Base-by-base conservation (phyloP, 352 stramenopile genomes). In the Peronosclerospora sorghi region DNA sequence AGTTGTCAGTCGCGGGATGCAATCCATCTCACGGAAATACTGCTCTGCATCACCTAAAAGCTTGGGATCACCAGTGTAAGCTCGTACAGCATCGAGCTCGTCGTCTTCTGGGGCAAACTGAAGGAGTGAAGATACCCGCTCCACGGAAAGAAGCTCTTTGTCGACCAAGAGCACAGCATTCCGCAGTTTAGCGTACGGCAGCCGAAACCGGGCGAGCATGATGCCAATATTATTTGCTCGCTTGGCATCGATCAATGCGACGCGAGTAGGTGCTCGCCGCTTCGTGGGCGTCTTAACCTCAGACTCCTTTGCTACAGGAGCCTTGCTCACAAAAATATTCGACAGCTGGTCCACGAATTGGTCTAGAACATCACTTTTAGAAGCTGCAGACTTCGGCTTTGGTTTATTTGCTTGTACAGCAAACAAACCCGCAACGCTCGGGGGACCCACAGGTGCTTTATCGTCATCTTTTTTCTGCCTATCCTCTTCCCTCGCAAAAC, bases 191-290 rank as follows among this genome's bases (percentile, higher is more conserved):
- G 61, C 63, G 49, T 91, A 91, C 20, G 78, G 78, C 32, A 91
- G 21, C n/a, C 78, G 73, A 47, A 91, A 91, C 21, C 78, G 68
- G 13, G 78, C 78, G 8, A 91, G 44, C 78, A 91, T 86, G 51
- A 91, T 91, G 40, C 78, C 78, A 28, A 91, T 88, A 27, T 91
- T 91, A 60, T 88, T 91, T 5, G 78, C 78, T 12, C 78, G 69
- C 45, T 91, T 91, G 4, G 76, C 69, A 29, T 91, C 78, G 50
- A 91, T 88, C 20, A 91, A 51, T 0, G 75, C 78, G 26, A 91
- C 68, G 14, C 79, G 73, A 8, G 79, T 87, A 0, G 75, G 72
- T 9, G 71, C 69, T 57, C 72, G 59, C 20, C 65, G 62, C 54
- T 86, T 88, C 1, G 48, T 57, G 35, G 84, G 78, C 24, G 75